Base-by-base conservation (phyloP, 169 alveolate species). In the Plasmodium gallinaceum region DNA sequence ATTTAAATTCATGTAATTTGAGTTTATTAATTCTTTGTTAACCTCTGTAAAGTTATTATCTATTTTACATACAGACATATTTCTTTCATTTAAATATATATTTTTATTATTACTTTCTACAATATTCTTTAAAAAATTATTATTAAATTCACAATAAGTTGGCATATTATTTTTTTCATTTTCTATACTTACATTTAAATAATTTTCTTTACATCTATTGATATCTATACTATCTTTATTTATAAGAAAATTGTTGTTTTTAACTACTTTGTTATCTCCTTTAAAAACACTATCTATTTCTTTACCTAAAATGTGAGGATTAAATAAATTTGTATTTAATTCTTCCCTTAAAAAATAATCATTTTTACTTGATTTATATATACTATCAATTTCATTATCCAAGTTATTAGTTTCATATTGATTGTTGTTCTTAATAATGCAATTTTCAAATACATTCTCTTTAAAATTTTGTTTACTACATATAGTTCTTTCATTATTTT, bases 41-140 rank as follows among this genome's bases (percentile, higher is more conserved):
- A 26, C 48, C 51, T 72, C 68, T 72, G 51, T 9, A 14, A 72
- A n/a, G 24, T 18, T 68, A 9, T 20, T 72, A 72, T 72, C 54
- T 60, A 72, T 22, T 42, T 72, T 69, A 60, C 39, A 22, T 60
- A 42, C 24, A 7, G 9, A 18, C 7, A 22, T 14, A 60, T 26
- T 20, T 22, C 24, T 60, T 22, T 20, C 26, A 26, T 14, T 48
- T 32, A 32, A 32, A 32, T 32, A 32, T 32, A 32, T 32, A 32
- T 32, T 32, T 32, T 4, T 4, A 32, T 32, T 4, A 32, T 32
- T 32, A 32, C 4, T 32, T 32, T 32, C 39, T 2, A 2, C 4
- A 32, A 4, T 4, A 32, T 4, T 32, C 39, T 32, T 32, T 32
- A 32, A 32, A 32, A 32, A 32, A 32, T 32, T 32, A 48, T 48